Conservation (phyloP, 495 filamentous ascomycete species). For the Neurospora sp. region DNA sequence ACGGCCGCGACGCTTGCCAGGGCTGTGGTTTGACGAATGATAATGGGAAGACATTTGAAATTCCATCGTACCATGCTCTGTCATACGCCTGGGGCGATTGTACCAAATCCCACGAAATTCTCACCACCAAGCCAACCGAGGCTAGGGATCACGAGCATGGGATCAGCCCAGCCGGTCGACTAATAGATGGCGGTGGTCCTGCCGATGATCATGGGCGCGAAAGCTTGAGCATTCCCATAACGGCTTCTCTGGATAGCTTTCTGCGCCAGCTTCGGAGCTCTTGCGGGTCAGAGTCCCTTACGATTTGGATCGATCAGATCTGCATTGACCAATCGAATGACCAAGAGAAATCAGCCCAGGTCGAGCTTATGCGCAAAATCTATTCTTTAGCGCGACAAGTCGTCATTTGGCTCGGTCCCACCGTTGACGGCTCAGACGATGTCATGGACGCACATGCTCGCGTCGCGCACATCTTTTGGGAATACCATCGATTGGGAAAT, state of each 20-base stretch:
- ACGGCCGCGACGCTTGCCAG: not conserved
- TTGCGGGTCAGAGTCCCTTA: not conserved
- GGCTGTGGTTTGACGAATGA: constrained; percentile 21
- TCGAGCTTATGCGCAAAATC: not conserved
- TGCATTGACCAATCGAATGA: not conserved
- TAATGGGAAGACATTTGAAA: constrained; percentile 9
- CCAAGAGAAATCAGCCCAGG: not conserved
- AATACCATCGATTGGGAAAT: not conserved
- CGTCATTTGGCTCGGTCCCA: not conserved
- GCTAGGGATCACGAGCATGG: not conserved
- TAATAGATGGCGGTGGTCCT: not conserved
- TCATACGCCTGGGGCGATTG: not conserved
- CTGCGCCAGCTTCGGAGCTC: not conserved
- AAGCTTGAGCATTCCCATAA: not conserved
- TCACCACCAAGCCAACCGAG: not conserved
- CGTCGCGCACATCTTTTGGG: not conserved
- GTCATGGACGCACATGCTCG: constrained; percentile 4
- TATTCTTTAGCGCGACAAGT: not conserved
- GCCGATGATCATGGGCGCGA: not conserved
- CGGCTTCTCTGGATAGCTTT: not conserved
- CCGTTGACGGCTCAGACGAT: constrained; percentile 4
- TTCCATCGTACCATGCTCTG: not conserved
- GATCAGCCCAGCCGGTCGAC: not conserved
- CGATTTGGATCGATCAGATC: not conserved
- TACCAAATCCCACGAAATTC: not conserved